Evolutionary conservation across 345 rosid species (phyloP), one percentile per base, ranked within the genome.

Genomic region (Citrus unshiu): DNA sequence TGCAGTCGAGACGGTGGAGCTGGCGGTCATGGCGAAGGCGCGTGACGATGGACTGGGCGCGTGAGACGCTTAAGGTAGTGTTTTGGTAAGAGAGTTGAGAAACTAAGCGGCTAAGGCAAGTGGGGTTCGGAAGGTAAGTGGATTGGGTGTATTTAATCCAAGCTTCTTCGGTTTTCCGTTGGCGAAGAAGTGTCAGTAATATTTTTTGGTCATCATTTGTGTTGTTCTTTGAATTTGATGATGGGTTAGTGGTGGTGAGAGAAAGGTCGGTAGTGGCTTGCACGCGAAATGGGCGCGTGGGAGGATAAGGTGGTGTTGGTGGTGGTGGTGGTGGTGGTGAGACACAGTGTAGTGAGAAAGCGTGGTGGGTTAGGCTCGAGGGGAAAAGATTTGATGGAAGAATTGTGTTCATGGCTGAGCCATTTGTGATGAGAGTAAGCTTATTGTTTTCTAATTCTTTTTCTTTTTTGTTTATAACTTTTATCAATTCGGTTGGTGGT

Each of bases 61-160:
- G 99, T 3, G 86, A 58, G 79, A 93, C 92, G 69, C 89, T 78
- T 2, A 83, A 81, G 2, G 84, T 83, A 25, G 89, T 88, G 59
- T 87, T 85, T 69, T 85, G 94, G 76, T 91, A 86, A 46, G 99
- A 88, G 49, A 95, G 89, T 65, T 95, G 99, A 24, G 98, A 89
- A 40, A 95, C 90, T 65, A 95, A 87, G 81, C 99, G 97, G 91
- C 97, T 92, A 54, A 95, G 95, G 78, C 98, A 93, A 79, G 95
- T 88, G 67, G 98, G 87, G 43, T 84, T 89, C 1, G 99, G 97
- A 29, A 95, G 93, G 74, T 80, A 87, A 73, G 89, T 27, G 66
- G 84, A 87, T 65, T 88, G 92, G 5, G 86, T 77, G 81, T 95
- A 95, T 22, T 79, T 68, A 35, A 68, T 75, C 99, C 99, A 95